Evolutionary conservation across 805 yeast species (phyloP), one percentile per base, ranked within the genome.

Genomic region (Yamadazyma ubonensis): DNA sequence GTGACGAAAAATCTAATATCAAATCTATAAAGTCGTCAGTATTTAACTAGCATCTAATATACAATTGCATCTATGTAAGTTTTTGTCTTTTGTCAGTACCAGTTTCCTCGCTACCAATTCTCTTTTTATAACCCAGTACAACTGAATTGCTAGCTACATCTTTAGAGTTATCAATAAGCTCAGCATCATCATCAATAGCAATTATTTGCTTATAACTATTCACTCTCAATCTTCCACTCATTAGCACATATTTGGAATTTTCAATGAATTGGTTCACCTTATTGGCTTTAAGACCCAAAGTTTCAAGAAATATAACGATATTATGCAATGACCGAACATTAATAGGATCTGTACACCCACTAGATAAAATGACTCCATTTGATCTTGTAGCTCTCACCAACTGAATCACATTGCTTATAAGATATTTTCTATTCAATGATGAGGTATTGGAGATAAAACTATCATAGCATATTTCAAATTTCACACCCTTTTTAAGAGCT

Each of bases 401-500:
- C 51, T 86, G 81, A 41, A 85, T 71, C 2, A 81, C 76, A 56
- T 88, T 90, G 23, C 81, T 71, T 28, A 90, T 79, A 45, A 85
- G 79, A 39, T 77, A 78, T 29, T 81, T 71, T 46, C 91, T 71
- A 42, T 47, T 57, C 27, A 52, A 40, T 7, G 48, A 50, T n/a
- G 51, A 33, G 5, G 52, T 20, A 8, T 62, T 73, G 4, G 65
- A 61, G 26, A 84, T 60, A 30, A 81, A 69, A 22, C 77, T 67
- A 6, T 75, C 58, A 61, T 91, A 91, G 33, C 78, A 73, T 6
- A 93, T 73, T 57, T 93, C 99, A 47, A 93, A 76, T 49, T 79
- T 79, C 18, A 88, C 75, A 2, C 98, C 98, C 36, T 88, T 76
- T 14, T 82, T 83, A 3, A 86, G 71, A 1, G 95, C 96, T 29